Base-by-base conservation (phyloP, 345 rosid genomes). In the Chamaenerion angustifolium region DNA sequence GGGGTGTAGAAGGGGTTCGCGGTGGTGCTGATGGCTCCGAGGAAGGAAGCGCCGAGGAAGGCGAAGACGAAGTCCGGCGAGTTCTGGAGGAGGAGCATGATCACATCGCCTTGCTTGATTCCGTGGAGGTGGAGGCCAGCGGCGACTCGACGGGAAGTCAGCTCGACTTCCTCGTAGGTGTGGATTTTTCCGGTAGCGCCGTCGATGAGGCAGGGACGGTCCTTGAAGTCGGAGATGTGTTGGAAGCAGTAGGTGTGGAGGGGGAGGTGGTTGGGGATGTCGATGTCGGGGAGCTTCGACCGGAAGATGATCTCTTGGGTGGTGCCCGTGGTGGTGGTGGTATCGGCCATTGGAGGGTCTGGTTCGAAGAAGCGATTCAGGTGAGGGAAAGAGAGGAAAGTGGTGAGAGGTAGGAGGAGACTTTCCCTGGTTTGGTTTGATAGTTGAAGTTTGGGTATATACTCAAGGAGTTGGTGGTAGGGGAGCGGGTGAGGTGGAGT, bases 1-100 rank as follows among this genome's bases (percentile, higher is more conserved):
- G 94, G 67, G 6, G 94, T 83, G 71, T 52, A 83, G 41, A 90
- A 86, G 0, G 95, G 94, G 52, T 90, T 90, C 3, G 95, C 98
- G 8, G 88, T 72, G 1, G 98, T 86, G 55, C 61, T 61, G 14
- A 47, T 59, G 18, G 95, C 92, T 4, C 98, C 98, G 6, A 46
- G 66, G 58, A 48, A 70, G 0, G 98, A 86, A 0, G 89, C 88
- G 6, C 83, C 98, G 4, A 90, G 70, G 62, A 90, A 90, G 0
- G 94, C 62, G 44, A 81, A 56, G 7, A 86, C 87, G 63, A 83
- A 90, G 13, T 90, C 94, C 0, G 85, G 81, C 0, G 68, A 68
- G 52, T 90, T 86, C 0, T 75, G 78, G 44, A 92, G 77, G 21
- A 83, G 58, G 48, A 87, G 67, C 98, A 92, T 82, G 10, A 90